Evolutionary conservation across 2,329 filamentous ascomycete genomes (phyloP).

Genomic region (Sporothrix protearum): DNA sequence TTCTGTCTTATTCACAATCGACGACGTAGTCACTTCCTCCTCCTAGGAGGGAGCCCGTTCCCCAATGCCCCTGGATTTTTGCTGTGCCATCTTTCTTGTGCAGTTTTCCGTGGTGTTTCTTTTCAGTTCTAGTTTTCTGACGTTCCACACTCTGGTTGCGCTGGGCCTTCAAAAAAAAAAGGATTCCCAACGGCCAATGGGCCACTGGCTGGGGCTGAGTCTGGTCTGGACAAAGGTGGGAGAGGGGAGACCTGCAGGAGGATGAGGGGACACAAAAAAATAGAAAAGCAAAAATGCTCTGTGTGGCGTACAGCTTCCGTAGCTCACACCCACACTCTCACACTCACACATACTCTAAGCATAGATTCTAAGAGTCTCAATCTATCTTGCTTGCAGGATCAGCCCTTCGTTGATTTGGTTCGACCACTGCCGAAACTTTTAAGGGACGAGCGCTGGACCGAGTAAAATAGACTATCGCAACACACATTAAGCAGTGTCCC

Average conservation of each 20-base stretch:
- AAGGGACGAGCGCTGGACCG: background rate
- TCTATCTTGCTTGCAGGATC: conserved; percentile 15
- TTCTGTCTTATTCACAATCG: background rate
- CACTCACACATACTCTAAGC: background rate
- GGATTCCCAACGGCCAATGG: background rate
- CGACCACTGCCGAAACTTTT: background rate
- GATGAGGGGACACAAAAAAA: conserved; percentile 9
- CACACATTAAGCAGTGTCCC: background rate
- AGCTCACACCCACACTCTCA: background rate
- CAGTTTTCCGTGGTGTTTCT: background rate
- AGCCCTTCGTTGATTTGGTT: conserved; percentile 15
- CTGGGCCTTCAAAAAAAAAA: background rate
- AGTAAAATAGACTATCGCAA: background rate
- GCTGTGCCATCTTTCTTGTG: background rate
- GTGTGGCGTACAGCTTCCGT: conserved; percentile 4
- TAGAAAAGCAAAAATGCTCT: background rate
- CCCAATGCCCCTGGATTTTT: background rate
- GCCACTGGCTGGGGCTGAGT: background rate
- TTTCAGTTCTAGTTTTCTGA: background rate
- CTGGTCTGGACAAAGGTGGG: background rate
- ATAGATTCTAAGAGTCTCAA: background rate
- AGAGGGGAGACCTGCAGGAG: conserved; percentile 17
- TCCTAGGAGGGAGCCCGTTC: background rate
- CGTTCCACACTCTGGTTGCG: background rate
- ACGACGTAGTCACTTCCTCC: background rate